Evolutionary conservation across 257 asterid genomes (phyloP).

Genomic region (Solanum ossicruentum): DNA sequence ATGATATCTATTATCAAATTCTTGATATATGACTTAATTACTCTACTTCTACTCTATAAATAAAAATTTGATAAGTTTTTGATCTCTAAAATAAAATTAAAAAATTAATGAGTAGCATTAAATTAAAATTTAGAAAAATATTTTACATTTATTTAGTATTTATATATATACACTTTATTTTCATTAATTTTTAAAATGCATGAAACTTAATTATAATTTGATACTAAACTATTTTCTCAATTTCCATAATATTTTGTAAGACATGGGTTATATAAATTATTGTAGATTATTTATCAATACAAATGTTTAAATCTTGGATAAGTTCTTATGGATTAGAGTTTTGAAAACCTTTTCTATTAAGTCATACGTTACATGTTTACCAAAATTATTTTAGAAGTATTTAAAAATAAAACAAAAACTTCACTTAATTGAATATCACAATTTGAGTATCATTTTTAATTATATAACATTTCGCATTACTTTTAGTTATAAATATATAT

Average conservation of each 20-base stretch:
- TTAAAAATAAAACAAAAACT: not conserved
- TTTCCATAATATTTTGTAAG: not conserved
- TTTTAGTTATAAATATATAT: not conserved
- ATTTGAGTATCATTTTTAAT: not conserved
- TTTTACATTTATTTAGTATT: no score
- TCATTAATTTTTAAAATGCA: not conserved
- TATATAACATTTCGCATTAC: not conserved
- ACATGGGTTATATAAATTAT: not conserved
- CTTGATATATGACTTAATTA: no score
- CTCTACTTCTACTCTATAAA: no score
- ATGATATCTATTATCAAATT: no score
- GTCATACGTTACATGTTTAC: not conserved
- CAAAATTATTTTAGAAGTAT: not conserved
- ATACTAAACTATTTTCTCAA: not conserved
- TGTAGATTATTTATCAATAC: not conserved
- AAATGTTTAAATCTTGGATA: not conserved
- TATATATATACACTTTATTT: not conserved
- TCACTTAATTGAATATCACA: not conserved
- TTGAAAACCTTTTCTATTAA: not conserved
- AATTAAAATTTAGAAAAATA: no score
- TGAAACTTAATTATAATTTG: not conserved
- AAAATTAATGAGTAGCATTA: no score
- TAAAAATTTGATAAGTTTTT: no score
- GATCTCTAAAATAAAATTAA: no score
- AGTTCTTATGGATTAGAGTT: not conserved